Percentiles rank a stretch among this genome's conserved stretches.
Evolutionary conservation across 129 eudicot genomes (phyloP).

Genomic region (Arctium lappa): DNA sequence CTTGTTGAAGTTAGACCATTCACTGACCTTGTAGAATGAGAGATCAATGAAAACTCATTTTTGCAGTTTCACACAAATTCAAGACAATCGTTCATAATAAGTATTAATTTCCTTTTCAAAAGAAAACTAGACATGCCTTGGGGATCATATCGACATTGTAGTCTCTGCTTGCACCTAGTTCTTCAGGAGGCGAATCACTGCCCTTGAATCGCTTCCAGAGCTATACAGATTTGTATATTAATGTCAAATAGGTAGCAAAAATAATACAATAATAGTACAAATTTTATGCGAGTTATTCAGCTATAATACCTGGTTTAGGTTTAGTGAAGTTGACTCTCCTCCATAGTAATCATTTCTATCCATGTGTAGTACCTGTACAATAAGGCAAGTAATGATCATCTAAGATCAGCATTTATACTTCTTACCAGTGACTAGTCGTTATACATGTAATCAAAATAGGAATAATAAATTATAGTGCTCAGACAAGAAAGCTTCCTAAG

Average conservation of each 20-base stretch:
- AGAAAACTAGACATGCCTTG: conserved; percentile 38
- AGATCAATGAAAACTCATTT: not conserved
- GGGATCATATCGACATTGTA: conserved; percentile 72
- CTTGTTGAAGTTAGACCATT: not conserved
- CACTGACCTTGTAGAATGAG: not conserved
- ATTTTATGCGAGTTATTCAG: not conserved
- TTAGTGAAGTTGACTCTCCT: conserved; percentile 66
- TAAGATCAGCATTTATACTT: not conserved
- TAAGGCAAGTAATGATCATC: conserved; percentile 8
- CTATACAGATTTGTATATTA: conserved; percentile 18
- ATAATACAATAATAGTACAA: not conserved
- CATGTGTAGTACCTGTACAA: conserved; percentile 61
- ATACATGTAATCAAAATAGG: not conserved
- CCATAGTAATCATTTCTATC: conserved; percentile 76
- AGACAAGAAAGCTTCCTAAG: not conserved
- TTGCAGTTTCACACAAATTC: not conserved
- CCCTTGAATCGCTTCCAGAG: conserved; percentile 68
- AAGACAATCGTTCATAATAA: not conserved
- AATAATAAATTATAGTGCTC: not conserved
- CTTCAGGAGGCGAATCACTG: conserved; percentile 44
- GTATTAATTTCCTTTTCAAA: not conserved
- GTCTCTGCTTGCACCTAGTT: conserved; percentile 54
- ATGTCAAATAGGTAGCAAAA: conserved; percentile 6
- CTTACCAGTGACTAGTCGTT: not conserved
- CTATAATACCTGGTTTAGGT: conserved; percentile 50